These are phyloP conservation scores for Coleophoma cylindrospora DNA, from an alignment of 2,329 filamentous ascomycete species.

Conservation along the genomic window DNA sequence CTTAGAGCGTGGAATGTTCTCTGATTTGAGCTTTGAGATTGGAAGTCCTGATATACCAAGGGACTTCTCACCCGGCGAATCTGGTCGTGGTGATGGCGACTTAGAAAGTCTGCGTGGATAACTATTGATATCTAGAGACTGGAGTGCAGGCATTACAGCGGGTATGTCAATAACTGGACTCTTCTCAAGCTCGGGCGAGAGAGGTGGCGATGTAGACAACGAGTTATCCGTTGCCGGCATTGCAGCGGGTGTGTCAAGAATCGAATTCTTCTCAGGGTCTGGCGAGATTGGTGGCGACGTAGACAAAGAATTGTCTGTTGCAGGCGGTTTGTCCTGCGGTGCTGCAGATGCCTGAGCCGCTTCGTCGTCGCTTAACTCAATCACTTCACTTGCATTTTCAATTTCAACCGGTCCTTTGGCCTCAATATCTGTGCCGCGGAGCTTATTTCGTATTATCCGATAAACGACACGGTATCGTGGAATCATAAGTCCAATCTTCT, in stretches of 20 bases:
- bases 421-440: constrained; percentile 35
- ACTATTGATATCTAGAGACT: not conserved
- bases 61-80: constrained; percentile 4
- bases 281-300: constrained; percentile 3
- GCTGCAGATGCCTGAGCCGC: not conserved
- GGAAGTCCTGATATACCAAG: constrained; percentile 2
- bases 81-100: not conserved
- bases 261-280: not conserved
- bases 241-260: not conserved
- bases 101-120: not conserved
- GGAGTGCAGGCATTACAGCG: not conserved
- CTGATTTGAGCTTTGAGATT: constrained; percentile 5
- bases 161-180: not conserved
- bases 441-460: constrained; percentile 48
- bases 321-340: not conserved
- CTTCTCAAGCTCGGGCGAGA: constrained; percentile 3
- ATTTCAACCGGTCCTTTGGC: constrained; percentile 19
- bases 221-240: too few species aligned
- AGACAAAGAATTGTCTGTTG: too few species aligned
- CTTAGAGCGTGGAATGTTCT: constrained; percentile 23
- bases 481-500: constrained; percentile 9
- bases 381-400: constrained; percentile 13
- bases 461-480: constrained; percentile 52
- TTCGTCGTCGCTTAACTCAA: constrained; percentile 11
- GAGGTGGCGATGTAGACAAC: not conserved